Conservation (phyloP, 208 protist genomes). For the Wallacemonas sp. region DNA sequence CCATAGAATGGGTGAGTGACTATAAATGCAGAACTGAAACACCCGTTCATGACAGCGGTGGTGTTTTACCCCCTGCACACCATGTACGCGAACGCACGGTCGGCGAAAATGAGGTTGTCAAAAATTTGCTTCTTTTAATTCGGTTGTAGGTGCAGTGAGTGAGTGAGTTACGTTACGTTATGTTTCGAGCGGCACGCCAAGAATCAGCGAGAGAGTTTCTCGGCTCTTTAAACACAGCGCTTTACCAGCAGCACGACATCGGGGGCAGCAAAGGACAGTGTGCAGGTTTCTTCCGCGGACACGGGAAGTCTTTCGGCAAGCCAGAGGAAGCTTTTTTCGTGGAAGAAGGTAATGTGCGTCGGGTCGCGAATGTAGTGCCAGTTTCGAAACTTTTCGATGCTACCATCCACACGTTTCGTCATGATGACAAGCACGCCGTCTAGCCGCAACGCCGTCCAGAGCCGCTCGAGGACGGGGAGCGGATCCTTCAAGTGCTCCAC, state of each 20-base stretch:
- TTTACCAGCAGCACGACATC: conserved; percentile 42
- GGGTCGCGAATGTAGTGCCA: conserved; percentile 70
- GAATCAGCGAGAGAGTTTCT: too few relatives aligned
- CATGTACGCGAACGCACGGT: too few relatives aligned
- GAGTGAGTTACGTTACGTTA: neutral
- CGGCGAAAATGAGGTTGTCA: too few relatives aligned
- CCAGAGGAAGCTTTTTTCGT: conserved; percentile 36
- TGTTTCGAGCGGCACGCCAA: too few relatives aligned
- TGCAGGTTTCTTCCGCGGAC: conserved; percentile 1
- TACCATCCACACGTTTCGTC: conserved; percentile 48
- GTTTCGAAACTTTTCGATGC: conserved; percentile 41
- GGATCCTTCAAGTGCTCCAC: conserved; percentile 55
- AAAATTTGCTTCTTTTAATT: neutral
- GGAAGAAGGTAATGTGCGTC: conserved; percentile 58
- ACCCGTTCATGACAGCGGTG: too few relatives aligned
- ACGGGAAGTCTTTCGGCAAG: conserved; percentile 17
- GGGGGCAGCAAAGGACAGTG: conserved; percentile 11
- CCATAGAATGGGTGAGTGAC: neutral
- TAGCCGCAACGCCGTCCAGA: conserved; percentile 31
- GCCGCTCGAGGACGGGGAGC: conserved; percentile 8
- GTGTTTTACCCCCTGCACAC: too few relatives aligned
- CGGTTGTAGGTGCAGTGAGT: neutral
- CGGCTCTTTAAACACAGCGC: neutral
- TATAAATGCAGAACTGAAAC: neutral
- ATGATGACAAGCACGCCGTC: conserved; percentile 50